Evolutionary conservation across 306 rosid genomes (phyloP), one percentile per base, ranked within the genome.

Genomic region (Prunus dulcis): DNA sequence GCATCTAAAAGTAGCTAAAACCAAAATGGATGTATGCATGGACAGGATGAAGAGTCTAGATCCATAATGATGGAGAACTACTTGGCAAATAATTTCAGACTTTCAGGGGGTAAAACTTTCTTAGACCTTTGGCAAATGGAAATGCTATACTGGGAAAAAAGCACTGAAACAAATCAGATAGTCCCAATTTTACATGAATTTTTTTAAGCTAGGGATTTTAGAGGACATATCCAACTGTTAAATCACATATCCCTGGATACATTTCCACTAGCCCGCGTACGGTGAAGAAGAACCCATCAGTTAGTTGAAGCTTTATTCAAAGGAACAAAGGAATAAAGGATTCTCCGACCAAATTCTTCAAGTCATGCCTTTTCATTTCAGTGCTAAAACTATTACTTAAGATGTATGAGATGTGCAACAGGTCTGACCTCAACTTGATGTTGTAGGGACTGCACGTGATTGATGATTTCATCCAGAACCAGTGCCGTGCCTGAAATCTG

Each of bases 381-480:
- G 72, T 73, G 25, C 73, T n/a, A 81, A 86, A 71, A 76, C 67
- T 60, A 86, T 78, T 62, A 49, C 67, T 61, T 46, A 32, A 73
- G 51, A 61, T 61, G 61, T 19, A 63, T 58, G 71, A 62, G 80
- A 82, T 74, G 74, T 73, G 77, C 49, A 67, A 80, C 80, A 74
- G 83, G 64, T 80, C 95, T 86, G 73, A 95, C 98, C 98, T 95
- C 98, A 78, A 95, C 98, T 90, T 95, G 96, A 61, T 73, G 87
- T 82, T 95, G 98, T 41, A 95, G 84, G 69, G 92, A 95, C 66
- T 95, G 98, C 47, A 95, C 98, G 45, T 95, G 98, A 84, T 86
- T 92, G 91, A 95, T 95, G 82, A 90, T 95, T 85, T 95, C 96
- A 82, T 95, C 98, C 82, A 95, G 88, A 81, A 95, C 98, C 80